A percentile compares a stretch with the other conserved stretches of the same genome.
phyloP scores from a whole-genome alignment of 192 early-diverging fungal species.

The Backusella parvicylindrica region DNA sequence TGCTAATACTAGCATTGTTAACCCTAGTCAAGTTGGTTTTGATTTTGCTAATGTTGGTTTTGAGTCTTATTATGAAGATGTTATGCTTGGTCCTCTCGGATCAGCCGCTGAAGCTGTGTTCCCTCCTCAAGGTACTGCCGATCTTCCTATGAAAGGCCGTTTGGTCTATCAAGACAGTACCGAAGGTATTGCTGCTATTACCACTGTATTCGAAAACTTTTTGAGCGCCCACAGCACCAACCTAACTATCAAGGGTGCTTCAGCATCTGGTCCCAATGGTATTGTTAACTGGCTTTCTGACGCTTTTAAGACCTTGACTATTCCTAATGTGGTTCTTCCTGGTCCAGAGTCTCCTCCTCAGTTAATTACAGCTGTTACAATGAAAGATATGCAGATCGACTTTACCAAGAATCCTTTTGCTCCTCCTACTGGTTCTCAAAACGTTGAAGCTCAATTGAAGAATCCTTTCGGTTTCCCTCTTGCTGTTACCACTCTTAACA shows the following conservation, averaged over 20 bases:
- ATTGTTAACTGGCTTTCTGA: constrained; percentile 32
- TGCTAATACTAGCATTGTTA: constrained; percentile 60
- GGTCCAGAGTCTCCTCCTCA: constrained; percentile 27
- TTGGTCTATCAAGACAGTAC: constrained; percentile 46
- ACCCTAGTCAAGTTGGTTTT: constrained; percentile 54
- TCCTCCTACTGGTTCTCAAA: constrained; percentile 41
- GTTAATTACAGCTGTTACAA: constrained; percentile 35
- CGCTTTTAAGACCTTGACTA: constrained; percentile 45
- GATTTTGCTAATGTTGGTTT: constrained; percentile 46
- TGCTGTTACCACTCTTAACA: constrained; percentile 42
- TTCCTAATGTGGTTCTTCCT: constrained; percentile 30
- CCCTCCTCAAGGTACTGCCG: constrained; percentile 22
- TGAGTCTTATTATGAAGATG: constrained; percentile 38
- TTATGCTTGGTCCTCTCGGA: constrained; percentile 46
- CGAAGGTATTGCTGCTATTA: constrained; percentile 43
- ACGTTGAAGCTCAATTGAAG: constrained; percentile 37
- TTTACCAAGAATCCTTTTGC: constrained; percentile 45
- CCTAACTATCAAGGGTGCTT: constrained; percentile 27
- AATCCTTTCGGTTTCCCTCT: constrained; percentile 43
- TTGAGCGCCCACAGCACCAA: constrained; percentile 34
- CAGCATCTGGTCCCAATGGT: constrained; percentile 33
- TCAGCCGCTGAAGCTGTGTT: constrained; percentile 49
- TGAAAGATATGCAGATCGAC: constrained; percentile 45
- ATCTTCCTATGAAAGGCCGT: constrained; percentile 46
- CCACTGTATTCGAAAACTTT: constrained; percentile 49